Evolutionary conservation across 192 early-diverging fungal species (phyloP), one percentile per base, ranked within the genome.

Genomic region (Funneliformis mosseae): DNA sequence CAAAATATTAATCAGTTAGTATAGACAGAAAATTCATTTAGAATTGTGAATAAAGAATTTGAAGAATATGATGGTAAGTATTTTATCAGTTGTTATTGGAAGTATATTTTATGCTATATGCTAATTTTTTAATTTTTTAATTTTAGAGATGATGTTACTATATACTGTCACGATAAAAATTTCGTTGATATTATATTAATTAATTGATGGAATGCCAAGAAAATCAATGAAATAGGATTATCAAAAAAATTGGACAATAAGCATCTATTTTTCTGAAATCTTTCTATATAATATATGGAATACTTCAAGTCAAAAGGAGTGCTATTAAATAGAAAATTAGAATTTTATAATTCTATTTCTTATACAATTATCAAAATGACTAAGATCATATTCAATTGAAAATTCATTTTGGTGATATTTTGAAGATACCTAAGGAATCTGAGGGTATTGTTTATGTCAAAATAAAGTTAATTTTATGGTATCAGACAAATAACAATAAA

Each of bases 321-420:
- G 8, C 23, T 73, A 23, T 14, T 73, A 21, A 73, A 73, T 48
- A 16, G n/a, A 16, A 48, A 25, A 3, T 41, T 73, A n/a, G 41
- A 45, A 8, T 73, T 43, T 28, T 73, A 73, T 48, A 73, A 73
- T 73, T 73, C 28, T 25, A 48, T 73, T 73, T 21, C 71, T 6
- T 73, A 73, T 73, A 48, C 18, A 6, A 25, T 72, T 66, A 25
- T 38, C 8, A 38, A 18, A 38, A 67, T 46, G 39, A 7, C 0
- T 4, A 72, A 72, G 70, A n/a, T 21, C 8, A 5, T 45, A 25
- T 46, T 23, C 10, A 41, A 45, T n/a, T 72, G 18, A 41, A 46
- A 41, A 39, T 72, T 41, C 70, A 46, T 72, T 7, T 72, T 41
- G 16, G 70, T 10, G 14, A 72, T 72, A 46, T 72, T 41, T 3